Percentiles rank a stretch among this genome's conserved stretches.
Conservation (phyloP, 768 basidiomycete species). For the Cyclocybe cylindracea region DNA sequence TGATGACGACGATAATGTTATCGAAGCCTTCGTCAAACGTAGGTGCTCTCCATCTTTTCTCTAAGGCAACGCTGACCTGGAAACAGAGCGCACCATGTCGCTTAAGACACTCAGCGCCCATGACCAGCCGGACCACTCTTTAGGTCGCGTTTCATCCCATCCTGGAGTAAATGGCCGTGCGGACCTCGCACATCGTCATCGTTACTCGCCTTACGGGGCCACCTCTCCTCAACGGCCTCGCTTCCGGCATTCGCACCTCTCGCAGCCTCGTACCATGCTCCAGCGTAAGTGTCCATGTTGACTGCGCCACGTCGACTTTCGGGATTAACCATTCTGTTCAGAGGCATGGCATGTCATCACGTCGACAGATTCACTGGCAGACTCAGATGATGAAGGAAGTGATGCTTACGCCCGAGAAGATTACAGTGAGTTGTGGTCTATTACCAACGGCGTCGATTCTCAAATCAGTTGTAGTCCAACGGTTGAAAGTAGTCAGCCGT, state of each 20-base stretch:
- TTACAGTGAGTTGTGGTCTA: slow-evolving; percentile 48
- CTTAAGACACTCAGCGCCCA: slow-evolving; percentile 9
- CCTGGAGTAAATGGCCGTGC: not conserved
- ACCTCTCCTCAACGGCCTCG: slow-evolving; percentile 14
- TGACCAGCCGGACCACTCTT: slow-evolving; percentile 18
- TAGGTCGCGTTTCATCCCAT: slow-evolving; percentile 15
- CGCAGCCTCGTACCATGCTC: slow-evolving; percentile 55
- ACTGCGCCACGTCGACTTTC: not conserved
- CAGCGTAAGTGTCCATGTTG: slow-evolving; percentile 53
- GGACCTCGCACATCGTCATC: slow-evolving; percentile 19
- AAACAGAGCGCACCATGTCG: slow-evolving; percentile 11
- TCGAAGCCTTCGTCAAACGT: slow-evolving; percentile 24
- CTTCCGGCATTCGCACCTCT: slow-evolving; percentile 8
- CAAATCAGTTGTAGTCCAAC: slow-evolving; percentile 44
- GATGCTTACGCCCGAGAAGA: slow-evolving; percentile 69
- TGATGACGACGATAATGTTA: slow-evolving; percentile 21
- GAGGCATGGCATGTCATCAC: slow-evolving; percentile 74
- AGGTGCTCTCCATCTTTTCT: slow-evolving; percentile 1
- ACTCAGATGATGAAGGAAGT: slow-evolving; percentile 71
- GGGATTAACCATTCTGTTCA: slow-evolving; percentile 26
- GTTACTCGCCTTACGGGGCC: slow-evolving; percentile 38
- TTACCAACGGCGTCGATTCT: not conserved
- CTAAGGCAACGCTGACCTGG: slow-evolving; percentile 1
- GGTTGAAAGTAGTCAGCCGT: slow-evolving; percentile 59
- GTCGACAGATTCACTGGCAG: slow-evolving; percentile 68